phyloP scores from a whole-genome alignment of 805 yeast genomes.

The Jamesozyma spencerorum region DNA sequence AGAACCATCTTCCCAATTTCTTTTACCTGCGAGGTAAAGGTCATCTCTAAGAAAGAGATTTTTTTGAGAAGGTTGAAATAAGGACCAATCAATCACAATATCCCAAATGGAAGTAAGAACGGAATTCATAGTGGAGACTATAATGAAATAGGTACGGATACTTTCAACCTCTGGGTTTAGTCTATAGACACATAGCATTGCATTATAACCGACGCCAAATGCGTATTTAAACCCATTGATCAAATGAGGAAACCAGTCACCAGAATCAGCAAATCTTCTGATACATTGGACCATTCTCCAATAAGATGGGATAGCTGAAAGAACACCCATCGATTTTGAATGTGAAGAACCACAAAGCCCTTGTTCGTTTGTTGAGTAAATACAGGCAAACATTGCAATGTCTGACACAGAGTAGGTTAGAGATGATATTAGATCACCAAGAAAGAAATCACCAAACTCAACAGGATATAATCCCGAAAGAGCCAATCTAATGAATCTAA shows the following conservation, averaged over 20 bases:
- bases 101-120: conserved; percentile 74
- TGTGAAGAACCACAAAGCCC: conserved; percentile 63
- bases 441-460: conserved; percentile 85
- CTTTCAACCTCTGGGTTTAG: conserved; percentile 22
- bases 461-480: conserved; percentile 88
- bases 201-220: conserved; percentile 57
- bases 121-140: conserved; percentile 69
- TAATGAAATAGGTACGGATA: conserved; percentile 52
- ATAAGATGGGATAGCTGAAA: conserved; percentile 74
- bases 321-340: conserved; percentile 73
- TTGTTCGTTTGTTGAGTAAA: conserved; percentile 49
- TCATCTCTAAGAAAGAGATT: conserved; percentile 60
- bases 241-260: conserved; percentile 93
- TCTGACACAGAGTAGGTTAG: conserved; percentile 83
- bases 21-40: conserved; percentile 46
- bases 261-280: conserved; percentile 85
- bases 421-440: conserved; percentile 87
- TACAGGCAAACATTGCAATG: conserved; percentile 74
- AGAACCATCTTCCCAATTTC: conserved; percentile 28
- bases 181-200: conserved; percentile 68
- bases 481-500: conserved; percentile 60
- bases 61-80: conserved; percentile 53
- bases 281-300: conserved; percentile 89
- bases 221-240: conserved; percentile 79
- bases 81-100: conserved; percentile 90